phyloP scores from a whole-genome alignment of 371 early-diverging fungal species.

The Coemansia sp. region DNA sequence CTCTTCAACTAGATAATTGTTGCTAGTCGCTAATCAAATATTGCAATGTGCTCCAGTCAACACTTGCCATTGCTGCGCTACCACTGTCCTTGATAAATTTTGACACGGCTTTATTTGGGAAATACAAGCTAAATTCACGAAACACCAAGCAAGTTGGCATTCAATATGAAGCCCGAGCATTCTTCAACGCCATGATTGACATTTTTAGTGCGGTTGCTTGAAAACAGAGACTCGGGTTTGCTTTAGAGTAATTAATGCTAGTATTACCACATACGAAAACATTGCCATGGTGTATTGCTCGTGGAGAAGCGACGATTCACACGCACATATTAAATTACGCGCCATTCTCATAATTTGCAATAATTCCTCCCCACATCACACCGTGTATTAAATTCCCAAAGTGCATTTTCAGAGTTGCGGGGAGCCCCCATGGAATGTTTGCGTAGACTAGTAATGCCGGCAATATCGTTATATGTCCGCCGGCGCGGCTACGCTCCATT shows the following conservation, averaged over 20 bases:
- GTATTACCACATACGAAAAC: not conserved
- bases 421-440: not conserved
- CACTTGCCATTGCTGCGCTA: no score
- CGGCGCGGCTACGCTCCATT: conserved; percentile 3
- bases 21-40: no score
- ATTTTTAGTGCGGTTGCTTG: not conserved
- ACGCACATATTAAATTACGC: not conserved
- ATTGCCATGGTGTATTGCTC: not conserved
- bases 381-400: not conserved
- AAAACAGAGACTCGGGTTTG: no score
- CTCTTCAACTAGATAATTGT: no score
- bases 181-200: not conserved
- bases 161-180: no score
- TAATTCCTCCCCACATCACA: not conserved
- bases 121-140: no score
- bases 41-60: no score
- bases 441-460: not conserved
- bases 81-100: no score
- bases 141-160: no score
- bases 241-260: not conserved
- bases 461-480: conserved; percentile 4
- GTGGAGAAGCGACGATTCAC: not conserved
- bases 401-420: conserved; percentile 1
- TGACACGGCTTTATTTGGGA: no score
- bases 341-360: not conserved